These are phyloP conservation scores for Backusella macrospora DNA, from an alignment of 192 early-diverging fungal species.

Conservation along the genomic window DNA sequence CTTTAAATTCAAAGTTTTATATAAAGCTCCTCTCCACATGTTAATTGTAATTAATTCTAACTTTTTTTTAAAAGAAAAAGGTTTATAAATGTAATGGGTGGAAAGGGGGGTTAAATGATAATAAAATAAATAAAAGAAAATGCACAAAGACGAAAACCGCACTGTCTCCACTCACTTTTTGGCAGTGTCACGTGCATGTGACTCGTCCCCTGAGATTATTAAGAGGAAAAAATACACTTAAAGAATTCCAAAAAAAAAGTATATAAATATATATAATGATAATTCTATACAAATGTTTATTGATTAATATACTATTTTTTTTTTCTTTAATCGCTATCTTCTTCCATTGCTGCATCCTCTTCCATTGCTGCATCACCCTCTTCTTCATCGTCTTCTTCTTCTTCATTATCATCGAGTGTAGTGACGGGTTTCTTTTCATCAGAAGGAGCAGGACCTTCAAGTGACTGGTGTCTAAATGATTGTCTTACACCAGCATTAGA, in stretches of 20 bases:
- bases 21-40: conserved; percentile 2
- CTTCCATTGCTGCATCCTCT: conserved; percentile 46
- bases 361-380: conserved; percentile 36
- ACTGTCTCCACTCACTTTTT: too few relatives aligned
- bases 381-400: conserved; percentile 46
- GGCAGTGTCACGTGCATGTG: too few relatives aligned
- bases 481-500: conserved; percentile 82
- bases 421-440: conserved; percentile 56
- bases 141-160: neutral
- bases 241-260: neutral
- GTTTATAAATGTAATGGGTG: neutral
- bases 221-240: neutral
- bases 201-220: too few relatives aligned
- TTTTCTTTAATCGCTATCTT: conserved; percentile 27
- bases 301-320: neutral
- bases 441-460: conserved; percentile 19
- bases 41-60: neutral
- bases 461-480: conserved; percentile 50
- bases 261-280: neutral
- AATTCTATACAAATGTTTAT: conserved; percentile 10
- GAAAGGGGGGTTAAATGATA: neutral
- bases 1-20: neutral
- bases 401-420: conserved; percentile 49
- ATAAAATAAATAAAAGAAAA: neutral
- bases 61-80: neutral